Percentiles rank a stretch among this genome's conserved stretches.
phyloP scores from a whole-genome alignment of 2,329 filamentous ascomycete species.

The Bertia moriformis region DNA sequence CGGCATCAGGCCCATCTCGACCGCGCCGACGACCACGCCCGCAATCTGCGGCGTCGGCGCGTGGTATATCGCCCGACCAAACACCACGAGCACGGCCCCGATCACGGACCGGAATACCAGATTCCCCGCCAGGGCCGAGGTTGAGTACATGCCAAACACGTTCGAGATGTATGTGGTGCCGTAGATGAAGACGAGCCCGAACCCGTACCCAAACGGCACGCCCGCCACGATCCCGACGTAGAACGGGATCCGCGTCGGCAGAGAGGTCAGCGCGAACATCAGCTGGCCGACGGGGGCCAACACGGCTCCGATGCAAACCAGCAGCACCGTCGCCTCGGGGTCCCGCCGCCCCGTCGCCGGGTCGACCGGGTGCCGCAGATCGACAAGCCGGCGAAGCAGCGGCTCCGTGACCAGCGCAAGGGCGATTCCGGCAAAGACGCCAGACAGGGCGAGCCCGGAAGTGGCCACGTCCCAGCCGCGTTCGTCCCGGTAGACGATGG shows the following conservation, averaged over 20 bases:
- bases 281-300: slow-evolving; percentile 43
- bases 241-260: slow-evolving; percentile 42
- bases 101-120: slow-evolving; percentile 41
- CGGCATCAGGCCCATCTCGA: slow-evolving; percentile 45
- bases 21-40: slow-evolving; percentile 37
- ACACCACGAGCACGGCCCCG: slow-evolving; percentile 44
- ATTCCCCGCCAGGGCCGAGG: slow-evolving; percentile 48
- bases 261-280: slow-evolving; percentile 51
- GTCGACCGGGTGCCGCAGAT: slow-evolving; percentile 35
- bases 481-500: slow-evolving; percentile 39
- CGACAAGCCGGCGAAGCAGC: slow-evolving; percentile 32
- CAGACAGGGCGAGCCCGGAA: slow-evolving; percentile 39
- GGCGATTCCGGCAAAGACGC: slow-evolving; percentile 6
- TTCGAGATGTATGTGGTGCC: slow-evolving; percentile 47
- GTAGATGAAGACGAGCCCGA: slow-evolving; percentile 51
- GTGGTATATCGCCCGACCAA: slow-evolving; percentile 40
- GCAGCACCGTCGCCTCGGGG: slow-evolving; percentile 48
- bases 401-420: slow-evolving; percentile 23
- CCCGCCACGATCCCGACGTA: slow-evolving; percentile 45
- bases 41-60: slow-evolving; percentile 45
- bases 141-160: slow-evolving; percentile 51
- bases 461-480: slow-evolving; percentile 43
- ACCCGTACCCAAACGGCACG: slow-evolving; percentile 48
- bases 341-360: slow-evolving; percentile 40
- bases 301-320: slow-evolving; percentile 46